These are phyloP conservation scores for Alternaria metachromatica DNA, from an alignment of 2,329 filamentous ascomycete species.

Conservation along the genomic window DNA sequence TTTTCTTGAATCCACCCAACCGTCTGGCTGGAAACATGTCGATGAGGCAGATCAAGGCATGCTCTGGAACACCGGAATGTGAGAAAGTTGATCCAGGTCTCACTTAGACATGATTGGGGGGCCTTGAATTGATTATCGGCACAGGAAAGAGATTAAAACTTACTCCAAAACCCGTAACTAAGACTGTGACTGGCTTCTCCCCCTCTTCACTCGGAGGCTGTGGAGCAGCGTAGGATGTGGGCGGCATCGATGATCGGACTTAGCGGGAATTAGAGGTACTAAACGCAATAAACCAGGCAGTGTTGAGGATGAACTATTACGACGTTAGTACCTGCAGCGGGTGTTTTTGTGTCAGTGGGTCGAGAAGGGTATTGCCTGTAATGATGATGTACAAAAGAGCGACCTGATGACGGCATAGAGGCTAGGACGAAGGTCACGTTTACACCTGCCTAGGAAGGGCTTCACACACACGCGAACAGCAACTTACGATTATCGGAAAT, in stretches of 20 bases:
- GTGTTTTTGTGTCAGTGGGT: background rate
- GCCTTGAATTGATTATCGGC: background rate
- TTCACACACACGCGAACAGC: background rate
- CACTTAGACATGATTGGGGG: background rate
- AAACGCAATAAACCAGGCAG: background rate
- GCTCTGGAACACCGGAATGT: background rate
- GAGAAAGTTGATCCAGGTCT: background rate
- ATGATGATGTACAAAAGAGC: background rate
- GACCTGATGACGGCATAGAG: background rate
- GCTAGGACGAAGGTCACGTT: background rate
- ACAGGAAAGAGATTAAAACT: conserved; percentile 1
- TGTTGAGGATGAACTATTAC: background rate
- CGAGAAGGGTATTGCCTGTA: background rate
- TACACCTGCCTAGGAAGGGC: background rate
- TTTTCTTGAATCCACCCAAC: background rate
- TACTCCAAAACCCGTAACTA: conserved; percentile 49
- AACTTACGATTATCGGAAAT: background rate
- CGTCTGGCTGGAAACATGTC: background rate
- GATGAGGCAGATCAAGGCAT: background rate
- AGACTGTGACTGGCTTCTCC: conserved; percentile 44
- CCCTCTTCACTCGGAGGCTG: conserved; percentile 38
- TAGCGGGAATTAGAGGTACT: background rate
- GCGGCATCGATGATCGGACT: conserved; percentile 20
- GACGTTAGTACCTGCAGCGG: conserved; percentile 1
- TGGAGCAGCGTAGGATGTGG: conserved; percentile 29